Evolutionary conservation across 805 yeast genomes (phyloP).

Genomic region (Saccharomycopsis fermentans): DNA sequence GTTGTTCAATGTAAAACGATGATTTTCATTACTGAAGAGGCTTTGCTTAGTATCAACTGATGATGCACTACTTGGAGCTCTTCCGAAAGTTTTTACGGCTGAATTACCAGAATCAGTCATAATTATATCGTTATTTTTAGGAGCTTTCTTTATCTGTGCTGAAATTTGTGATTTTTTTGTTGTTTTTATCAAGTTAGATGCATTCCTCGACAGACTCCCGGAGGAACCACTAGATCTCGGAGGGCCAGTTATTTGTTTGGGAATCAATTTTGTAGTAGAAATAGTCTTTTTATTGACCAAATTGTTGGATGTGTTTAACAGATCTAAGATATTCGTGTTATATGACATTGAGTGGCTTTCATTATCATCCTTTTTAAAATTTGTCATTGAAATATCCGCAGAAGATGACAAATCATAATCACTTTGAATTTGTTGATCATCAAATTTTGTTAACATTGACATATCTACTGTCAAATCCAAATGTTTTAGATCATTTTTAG

Average conservation of each 20-base stretch:
- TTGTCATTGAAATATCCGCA: constrained; percentile 4
- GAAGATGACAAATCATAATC: constrained; percentile 6
- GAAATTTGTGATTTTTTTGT: neutral
- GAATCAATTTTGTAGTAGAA: neutral
- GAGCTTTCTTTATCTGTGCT: neutral
- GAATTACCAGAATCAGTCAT: no score
- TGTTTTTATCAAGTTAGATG: neutral
- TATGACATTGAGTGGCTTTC: neutral
- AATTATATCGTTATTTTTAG: neutral
- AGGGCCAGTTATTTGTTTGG: no score
- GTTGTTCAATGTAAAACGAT: neutral
- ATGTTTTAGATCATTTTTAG: neutral
- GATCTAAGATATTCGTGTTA: neutral
- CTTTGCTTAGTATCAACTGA: neutral
- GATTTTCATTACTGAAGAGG: neutral
- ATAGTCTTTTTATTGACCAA: neutral
- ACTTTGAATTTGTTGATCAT: constrained; percentile 5
- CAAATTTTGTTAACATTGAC: constrained; percentile 3
- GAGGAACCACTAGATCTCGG: neutral
- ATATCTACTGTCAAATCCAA: constrained; percentile 3
- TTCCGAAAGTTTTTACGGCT: neutral
- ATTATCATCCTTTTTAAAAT: neutral
- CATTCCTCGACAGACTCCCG: neutral
- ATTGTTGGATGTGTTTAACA: neutral
- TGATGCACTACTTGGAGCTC: neutral